Percentiles rank a stretch among this genome's conserved stretches.
These are phyloP conservation scores for Amauroascus niger DNA, from an alignment of 2,329 filamentous ascomycete species.

Conservation along the genomic window DNA sequence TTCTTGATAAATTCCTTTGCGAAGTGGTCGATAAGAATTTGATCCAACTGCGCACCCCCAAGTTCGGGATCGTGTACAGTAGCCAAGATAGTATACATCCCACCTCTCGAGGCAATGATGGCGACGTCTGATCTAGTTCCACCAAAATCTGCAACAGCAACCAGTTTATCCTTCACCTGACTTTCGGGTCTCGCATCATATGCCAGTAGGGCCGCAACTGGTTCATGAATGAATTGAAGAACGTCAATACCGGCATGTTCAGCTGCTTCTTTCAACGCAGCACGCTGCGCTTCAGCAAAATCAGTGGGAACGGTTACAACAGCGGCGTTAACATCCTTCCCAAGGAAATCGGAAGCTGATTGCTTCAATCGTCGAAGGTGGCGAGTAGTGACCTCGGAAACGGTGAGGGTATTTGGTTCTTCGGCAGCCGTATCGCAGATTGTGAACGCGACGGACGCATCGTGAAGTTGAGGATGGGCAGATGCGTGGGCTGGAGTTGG, in stretches of 20 bases:
- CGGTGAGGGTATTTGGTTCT: slow-evolving; percentile 58
- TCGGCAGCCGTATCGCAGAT: slow-evolving; percentile 65
- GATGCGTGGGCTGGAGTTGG: slow-evolving; percentile 89
- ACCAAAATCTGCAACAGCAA: slow-evolving; percentile 86
- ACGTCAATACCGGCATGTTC: slow-evolving; percentile 76
- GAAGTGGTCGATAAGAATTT: slow-evolving; percentile 89
- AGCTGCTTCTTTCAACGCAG: slow-evolving; percentile 66
- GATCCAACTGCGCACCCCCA: slow-evolving; percentile 73
- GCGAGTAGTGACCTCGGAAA: slow-evolving; percentile 73
- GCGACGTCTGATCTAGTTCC: slow-evolving; percentile 87
- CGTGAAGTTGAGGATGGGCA: slow-evolving; percentile 71
- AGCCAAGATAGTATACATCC: slow-evolving; percentile 91
- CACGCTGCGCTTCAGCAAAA: slow-evolving; percentile 78
- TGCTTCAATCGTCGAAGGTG: slow-evolving; percentile 71
- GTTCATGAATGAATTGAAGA: slow-evolving; percentile 86
- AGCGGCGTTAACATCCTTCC: slow-evolving; percentile 86
- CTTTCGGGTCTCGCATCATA: slow-evolving; percentile 80
- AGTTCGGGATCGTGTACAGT: slow-evolving; percentile 94
- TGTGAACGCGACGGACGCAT: slow-evolving; percentile 65
- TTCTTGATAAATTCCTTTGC: slow-evolving; percentile 99
- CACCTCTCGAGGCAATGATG: slow-evolving; percentile 80
- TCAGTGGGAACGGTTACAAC: slow-evolving; percentile 92
- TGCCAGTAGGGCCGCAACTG: slow-evolving; percentile 75
- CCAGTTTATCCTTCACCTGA: slow-evolving; percentile 68
- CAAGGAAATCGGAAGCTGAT: slow-evolving; percentile 83